Evolutionary conservation across 2,329 filamentous ascomycete species (phyloP).

Genomic region (Periglandula ipomoeae): DNA sequence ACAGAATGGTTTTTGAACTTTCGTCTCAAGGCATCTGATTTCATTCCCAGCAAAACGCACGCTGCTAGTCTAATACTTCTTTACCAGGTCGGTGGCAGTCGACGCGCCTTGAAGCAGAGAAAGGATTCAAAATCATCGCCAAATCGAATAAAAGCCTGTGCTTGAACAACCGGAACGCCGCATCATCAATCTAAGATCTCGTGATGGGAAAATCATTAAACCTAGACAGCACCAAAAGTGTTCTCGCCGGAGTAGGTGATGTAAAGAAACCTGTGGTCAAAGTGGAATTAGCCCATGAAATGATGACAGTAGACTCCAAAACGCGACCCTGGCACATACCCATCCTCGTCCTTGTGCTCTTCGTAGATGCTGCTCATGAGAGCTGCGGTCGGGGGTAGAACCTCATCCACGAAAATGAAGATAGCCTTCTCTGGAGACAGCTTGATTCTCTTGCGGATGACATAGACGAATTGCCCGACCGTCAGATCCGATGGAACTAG

Average conservation of each 20-base stretch:
- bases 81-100: not conserved
- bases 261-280: slow-evolving; percentile 71
- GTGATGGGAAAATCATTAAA: not conserved
- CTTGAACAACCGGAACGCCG: slow-evolving; percentile 26
- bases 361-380: slow-evolving; percentile 99
- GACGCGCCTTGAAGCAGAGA: slow-evolving; percentile 10
- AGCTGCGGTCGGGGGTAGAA: slow-evolving; percentile 89
- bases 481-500: slow-evolving; percentile 95
- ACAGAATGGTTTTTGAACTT: not conserved
- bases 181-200: not conserved
- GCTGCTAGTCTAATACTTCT: slow-evolving; percentile 1
- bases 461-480: slow-evolving; percentile 98
- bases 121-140: not conserved
- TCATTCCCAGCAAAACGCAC: not conserved
- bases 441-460: slow-evolving; percentile 99
- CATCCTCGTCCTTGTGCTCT: slow-evolving; percentile 85
- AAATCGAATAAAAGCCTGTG: slow-evolving; percentile 14
- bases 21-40: not conserved
- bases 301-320: not conserved
- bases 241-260: slow-evolving; percentile 99
- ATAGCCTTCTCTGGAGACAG: slow-evolving; percentile 98
- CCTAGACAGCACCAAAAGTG: slow-evolving; percentile 64
- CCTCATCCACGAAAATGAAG: slow-evolving; percentile 99
- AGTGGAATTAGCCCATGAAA: slow-evolving; percentile 9
- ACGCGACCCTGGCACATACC: slow-evolving; percentile 32